Base-by-base conservation (phyloP, 345 rosid genomes). In the Iberis pinnata region DNA sequence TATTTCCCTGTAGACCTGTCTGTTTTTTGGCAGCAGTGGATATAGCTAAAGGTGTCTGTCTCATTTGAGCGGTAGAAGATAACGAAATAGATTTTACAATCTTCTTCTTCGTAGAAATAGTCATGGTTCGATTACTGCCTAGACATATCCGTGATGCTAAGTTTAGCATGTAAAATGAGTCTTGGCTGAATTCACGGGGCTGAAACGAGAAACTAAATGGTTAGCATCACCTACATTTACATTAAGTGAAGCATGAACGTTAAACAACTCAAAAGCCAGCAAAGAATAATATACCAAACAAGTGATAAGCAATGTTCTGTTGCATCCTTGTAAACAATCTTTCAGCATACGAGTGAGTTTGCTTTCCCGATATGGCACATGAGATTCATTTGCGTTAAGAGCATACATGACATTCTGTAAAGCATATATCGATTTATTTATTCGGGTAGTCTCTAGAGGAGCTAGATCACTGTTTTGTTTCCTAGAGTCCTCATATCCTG, bases 361-460 rank as follows among this genome's bases (percentile, higher is more conserved):
- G 63, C 84, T 88, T 70, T 82, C 95, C 18, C 95, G 78, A 64
- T 80, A 88, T 16, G 90, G 94, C 26, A 88, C 78, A 50, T 77
- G 84, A 14, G 56, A 55, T 46, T 79, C 88, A 51, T 77, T 79
- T 31, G 78, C 76, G 49, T 65, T 82, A 49, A 88, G 65, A 38
- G 97, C 80, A 56, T 58, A 73, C 49, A 82, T 40, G 45, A 88
- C 97, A 50, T 82, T 82, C 31, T 77, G 82, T 24, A 88, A 56
- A 14, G 95, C 84, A 73, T 84, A 65, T 7, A 88, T 67, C 4
- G 88, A 77, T 73, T 72, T 88, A 46, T 80, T 88, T 13, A 75
- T 73, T 53, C 67, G 73, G 50, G 67, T 49, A 32, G 50, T 84
- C 76, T 80, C 84, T 14, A 52, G 48, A 50, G 74, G 68, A 63